These are phyloP conservation scores for Solanum chiquidenum DNA, from an alignment of 257 asterid genomes.

Conservation along the genomic window DNA sequence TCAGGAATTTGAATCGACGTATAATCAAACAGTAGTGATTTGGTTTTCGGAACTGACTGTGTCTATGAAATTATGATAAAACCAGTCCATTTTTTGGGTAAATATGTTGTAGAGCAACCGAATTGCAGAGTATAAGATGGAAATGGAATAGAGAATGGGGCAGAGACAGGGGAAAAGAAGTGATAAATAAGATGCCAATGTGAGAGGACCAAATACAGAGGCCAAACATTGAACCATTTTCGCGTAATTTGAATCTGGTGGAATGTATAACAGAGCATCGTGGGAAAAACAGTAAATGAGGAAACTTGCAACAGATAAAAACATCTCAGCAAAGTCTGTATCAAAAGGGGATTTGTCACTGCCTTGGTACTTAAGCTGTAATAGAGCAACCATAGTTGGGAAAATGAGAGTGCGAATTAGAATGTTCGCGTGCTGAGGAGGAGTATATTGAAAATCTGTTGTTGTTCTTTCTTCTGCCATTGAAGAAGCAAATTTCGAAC, in stretches of 20 bases:
- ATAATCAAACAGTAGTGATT: too few relatives aligned
- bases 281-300: background rate
- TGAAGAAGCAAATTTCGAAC: too few relatives aligned
- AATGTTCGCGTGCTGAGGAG: too few relatives aligned
- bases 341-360: background rate
- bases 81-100: too few relatives aligned
- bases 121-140: background rate
- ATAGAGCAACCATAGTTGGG: background rate
- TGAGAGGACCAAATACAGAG: background rate
- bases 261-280: background rate
- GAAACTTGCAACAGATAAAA: background rate
- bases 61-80: too few relatives aligned
- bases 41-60: too few relatives aligned
- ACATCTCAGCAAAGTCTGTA: background rate
- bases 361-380: background rate
- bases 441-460: too few relatives aligned
- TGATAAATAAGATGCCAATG: background rate
- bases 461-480: too few relatives aligned
- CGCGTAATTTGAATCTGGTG: background rate
- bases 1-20: too few relatives aligned
- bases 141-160: background rate
- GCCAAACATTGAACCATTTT: background rate
- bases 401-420: too few relatives aligned
- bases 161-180: background rate
- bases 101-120: too few relatives aligned